These are phyloP conservation scores for Cercophora sp. DNA, from an alignment of 495 filamentous ascomycete species.

Conservation along the genomic window DNA sequence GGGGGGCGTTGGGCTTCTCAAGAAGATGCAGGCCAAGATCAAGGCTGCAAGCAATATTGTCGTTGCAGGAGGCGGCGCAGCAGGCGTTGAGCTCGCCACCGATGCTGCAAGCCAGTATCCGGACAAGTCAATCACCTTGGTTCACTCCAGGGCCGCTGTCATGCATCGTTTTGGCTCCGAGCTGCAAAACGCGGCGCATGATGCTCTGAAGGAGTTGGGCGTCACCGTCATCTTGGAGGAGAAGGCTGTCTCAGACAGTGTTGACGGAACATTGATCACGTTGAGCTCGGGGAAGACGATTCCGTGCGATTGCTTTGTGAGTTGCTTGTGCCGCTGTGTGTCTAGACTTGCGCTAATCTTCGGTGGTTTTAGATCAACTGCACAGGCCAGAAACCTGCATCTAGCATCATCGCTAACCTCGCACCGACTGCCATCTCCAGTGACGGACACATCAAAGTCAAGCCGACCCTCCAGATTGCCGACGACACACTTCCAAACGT, in stretches of 20 bases:
- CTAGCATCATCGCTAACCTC: slow-evolving; percentile 17
- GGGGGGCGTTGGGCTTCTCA: slow-evolving; percentile 46
- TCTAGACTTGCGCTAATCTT: too few species aligned
- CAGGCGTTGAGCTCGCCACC: slow-evolving; percentile 56
- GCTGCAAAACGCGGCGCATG: slow-evolving; percentile 44
- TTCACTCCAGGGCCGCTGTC: slow-evolving; percentile 52
- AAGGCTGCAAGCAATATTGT: slow-evolving; percentile 40
- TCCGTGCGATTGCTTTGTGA: slow-evolving; percentile 28
- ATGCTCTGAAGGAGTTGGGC: slow-evolving; percentile 36
- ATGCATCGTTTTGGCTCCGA: slow-evolving; percentile 51
- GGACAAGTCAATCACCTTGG: slow-evolving; percentile 52
- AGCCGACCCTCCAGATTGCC: slow-evolving; percentile 26
- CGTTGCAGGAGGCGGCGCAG: slow-evolving; percentile 58
- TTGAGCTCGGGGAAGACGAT: slow-evolving; percentile 23
- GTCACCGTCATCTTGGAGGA: slow-evolving; percentile 43
- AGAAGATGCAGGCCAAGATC: slow-evolving; percentile 32
- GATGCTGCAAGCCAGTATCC: slow-evolving; percentile 55
- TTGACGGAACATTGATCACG: slow-evolving; percentile 13
- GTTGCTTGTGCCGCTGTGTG: too few species aligned
- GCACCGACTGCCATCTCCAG: slow-evolving; percentile 19
- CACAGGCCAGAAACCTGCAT: slow-evolving; percentile 26
- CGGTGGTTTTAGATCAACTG: slow-evolving; percentile 24
- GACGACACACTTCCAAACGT: slow-evolving; percentile 28
- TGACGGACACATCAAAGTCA: slow-evolving; percentile 27
- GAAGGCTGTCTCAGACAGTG: slow-evolving; percentile 14